phyloP scores from a whole-genome alignment of 1,284 basidiomycete species.

The Boletus semigastroideus region DNA sequence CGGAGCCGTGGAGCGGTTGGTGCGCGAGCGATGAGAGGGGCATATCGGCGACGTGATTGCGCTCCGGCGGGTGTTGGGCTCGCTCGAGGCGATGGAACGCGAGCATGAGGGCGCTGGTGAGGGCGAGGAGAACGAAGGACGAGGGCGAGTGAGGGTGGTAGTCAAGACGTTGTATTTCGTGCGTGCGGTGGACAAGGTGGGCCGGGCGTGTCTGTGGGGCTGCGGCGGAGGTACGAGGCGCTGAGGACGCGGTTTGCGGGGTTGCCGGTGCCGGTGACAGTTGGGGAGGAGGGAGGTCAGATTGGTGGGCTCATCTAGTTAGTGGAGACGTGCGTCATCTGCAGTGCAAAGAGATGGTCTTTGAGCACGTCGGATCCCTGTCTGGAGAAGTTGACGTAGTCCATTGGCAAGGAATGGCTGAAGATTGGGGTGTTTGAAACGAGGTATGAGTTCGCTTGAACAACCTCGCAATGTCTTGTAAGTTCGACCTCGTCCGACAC shows the following conservation, averaged over 20 bases:
- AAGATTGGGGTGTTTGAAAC: no score
- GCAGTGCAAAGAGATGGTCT: no score
- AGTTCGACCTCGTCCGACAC: no score
- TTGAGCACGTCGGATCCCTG: no score
- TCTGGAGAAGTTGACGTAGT: no score
- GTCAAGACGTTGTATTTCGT: conserved; percentile 63
- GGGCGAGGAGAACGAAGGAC: conserved; percentile 13
- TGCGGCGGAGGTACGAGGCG: conserved; percentile 81
- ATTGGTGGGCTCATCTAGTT: conserved; percentile 12
- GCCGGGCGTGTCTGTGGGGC: conserved; percentile 82
- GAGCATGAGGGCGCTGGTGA: not conserved
- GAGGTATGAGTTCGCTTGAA: no score
- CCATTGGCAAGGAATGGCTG: no score
- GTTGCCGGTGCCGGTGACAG: conserved; percentile 56
- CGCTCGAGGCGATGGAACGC: conserved; percentile 48
- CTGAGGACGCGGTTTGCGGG: conserved; percentile 83
- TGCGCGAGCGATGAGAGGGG: conserved; percentile 70
- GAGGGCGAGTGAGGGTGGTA: conserved; percentile 36
- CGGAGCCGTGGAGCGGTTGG: conserved; percentile 45
- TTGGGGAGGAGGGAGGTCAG: conserved; percentile 12
- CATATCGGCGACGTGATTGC: conserved; percentile 90
- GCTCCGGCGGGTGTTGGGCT: conserved; percentile 68
- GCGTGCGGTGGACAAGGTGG: conserved; percentile 77
- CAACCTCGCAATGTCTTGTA: no score
- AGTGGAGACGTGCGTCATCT: no score